Conservation (phyloP, 768 basidiomycete genomes). For the Tephrocybe sp. region DNA sequence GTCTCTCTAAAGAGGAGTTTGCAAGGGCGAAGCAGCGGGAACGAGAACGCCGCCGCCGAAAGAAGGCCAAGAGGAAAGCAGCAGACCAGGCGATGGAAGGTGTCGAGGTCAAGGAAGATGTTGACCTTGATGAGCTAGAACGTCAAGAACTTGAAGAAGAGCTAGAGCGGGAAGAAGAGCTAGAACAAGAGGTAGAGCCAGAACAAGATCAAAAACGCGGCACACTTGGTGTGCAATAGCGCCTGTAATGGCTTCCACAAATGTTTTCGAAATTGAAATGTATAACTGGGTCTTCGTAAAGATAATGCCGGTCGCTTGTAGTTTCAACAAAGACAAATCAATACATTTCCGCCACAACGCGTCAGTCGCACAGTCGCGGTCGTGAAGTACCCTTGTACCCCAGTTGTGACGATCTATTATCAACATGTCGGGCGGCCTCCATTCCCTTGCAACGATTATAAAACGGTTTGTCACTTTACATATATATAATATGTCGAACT, state of each 20-base stretch:
- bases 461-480: conserved; percentile 54
- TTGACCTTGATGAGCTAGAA: background rate
- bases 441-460: conserved; percentile 79
- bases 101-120: conserved; percentile 9
- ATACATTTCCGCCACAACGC: conserved; percentile 5
- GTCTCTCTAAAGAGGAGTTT: conserved; percentile 68
- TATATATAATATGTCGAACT: conserved; percentile 2
- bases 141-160: conserved; percentile 4
- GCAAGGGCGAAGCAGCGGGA: conserved; percentile 71
- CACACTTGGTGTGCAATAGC: background rate
- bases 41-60: conserved; percentile 68
- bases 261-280: background rate
- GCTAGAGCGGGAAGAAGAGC: background rate
- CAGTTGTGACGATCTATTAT: background rate
- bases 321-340: conserved; percentile 12
- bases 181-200: background rate
- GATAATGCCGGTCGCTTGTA: background rate
- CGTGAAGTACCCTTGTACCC: background rate
- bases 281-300: no score
- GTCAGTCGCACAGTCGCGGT: conserved; percentile 4
- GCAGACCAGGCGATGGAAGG: conserved; percentile 24
- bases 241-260: background rate
- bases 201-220: no score
- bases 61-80: conserved; percentile 76
- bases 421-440: conserved; percentile 50